A percentile compares a stretch with the other conserved stretches of the same genome.
Evolutionary conservation across 139 green algal species (phyloP).

Genomic region (Klebsormidium nitens): DNA sequence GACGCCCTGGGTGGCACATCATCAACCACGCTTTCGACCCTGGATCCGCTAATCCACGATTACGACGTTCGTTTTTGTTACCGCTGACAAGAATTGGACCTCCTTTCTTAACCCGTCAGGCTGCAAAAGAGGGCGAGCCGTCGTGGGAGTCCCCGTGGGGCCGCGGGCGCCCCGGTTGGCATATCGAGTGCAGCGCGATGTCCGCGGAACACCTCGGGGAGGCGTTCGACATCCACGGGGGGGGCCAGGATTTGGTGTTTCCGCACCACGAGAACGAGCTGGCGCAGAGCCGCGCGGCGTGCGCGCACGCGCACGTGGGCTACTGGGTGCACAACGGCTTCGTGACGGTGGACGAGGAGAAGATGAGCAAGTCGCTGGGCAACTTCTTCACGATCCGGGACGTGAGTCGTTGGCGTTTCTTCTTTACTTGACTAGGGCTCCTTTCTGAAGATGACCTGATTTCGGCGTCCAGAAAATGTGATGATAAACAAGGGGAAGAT

Average conservation of each 20-base stretch:
- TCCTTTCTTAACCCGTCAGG: no score
- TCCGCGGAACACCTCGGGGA: conserved; percentile 54
- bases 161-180: conserved; percentile 79
- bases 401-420: conserved; percentile 38
- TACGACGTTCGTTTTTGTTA: no score
- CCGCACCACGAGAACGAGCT: conserved; percentile 99
- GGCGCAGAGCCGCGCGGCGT: conserved; percentile 65
- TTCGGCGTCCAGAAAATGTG: no score
- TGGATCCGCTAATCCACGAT: no score
- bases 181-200: conserved; percentile 96
- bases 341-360: conserved; percentile 90
- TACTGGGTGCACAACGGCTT: conserved; percentile 96
- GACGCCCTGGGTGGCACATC: conserved; percentile 87
- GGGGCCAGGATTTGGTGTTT: conserved; percentile 74
- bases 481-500: no score
- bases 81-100: no score
- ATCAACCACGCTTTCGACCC: no score
- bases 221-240: conserved; percentile 48
- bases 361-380: conserved; percentile 95
- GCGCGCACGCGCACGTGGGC: conserved; percentile 44
- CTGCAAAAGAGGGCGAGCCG: conserved; percentile 83
- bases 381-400: conserved; percentile 99
- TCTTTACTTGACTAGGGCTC: no score
- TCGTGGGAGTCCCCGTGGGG: conserved; percentile 91
- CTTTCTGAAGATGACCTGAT: no score